These are phyloP conservation scores for sunflower (Helianthus annuus) DNA, from an alignment of 129 eudicot species.

Conservation along the genomic window DNA sequence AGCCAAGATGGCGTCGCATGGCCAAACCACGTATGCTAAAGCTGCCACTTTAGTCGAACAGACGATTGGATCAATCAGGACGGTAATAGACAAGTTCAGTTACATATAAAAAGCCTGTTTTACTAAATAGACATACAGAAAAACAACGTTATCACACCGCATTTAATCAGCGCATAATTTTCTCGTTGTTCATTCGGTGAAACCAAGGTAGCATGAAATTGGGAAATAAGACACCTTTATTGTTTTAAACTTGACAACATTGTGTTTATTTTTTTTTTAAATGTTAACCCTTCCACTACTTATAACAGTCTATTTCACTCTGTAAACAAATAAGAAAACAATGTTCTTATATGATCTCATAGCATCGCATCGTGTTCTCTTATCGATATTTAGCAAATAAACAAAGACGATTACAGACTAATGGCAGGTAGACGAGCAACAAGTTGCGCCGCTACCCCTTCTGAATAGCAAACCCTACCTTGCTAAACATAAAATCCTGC, in stretches of 20 bases:
- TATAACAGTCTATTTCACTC: neutral
- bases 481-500: no score
- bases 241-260: neutral
- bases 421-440: no score
- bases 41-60: conserved; percentile 78
- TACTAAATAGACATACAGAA: no score
- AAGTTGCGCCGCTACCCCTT: no score
- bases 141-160: neutral
- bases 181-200: neutral
- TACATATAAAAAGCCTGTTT: no score
- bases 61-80: conserved; percentile 79
- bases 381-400: no score
- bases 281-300: no score
- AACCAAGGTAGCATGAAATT: neutral
- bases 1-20: conserved; percentile 60
- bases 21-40: conserved; percentile 72
- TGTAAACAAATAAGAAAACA: neutral
- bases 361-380: neutral
- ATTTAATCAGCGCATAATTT: neutral
- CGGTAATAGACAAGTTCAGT: conserved; percentile 35
- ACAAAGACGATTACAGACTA: no score
- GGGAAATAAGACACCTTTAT: neutral
- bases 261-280: no score
- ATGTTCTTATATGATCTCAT: neutral
- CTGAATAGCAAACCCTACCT: no score